Conservation (phyloP, 2,329 filamentous ascomycete species). For the Aspergillus novoparasiticus region DNA sequence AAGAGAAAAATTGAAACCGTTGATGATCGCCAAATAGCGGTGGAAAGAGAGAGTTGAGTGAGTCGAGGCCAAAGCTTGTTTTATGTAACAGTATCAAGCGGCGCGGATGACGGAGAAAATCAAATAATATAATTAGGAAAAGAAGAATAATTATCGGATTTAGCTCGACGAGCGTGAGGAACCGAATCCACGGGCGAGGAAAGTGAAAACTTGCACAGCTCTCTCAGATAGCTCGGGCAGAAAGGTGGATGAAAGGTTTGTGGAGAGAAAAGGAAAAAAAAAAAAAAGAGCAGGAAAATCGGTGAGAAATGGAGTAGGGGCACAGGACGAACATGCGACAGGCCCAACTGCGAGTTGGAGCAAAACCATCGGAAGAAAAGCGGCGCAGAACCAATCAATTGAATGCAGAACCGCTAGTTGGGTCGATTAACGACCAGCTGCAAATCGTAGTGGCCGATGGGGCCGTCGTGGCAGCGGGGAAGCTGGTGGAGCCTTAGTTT, state of each 20-base stretch:
- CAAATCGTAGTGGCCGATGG: conserved; percentile 12
- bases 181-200: not conserved
- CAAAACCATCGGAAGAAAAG: conserved; percentile 14
- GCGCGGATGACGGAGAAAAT: not conserved
- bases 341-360: conserved; percentile 10
- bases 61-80: not conserved
- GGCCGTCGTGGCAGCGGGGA: conserved; percentile 26
- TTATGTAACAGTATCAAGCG: not conserved
- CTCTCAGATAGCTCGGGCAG: not conserved
- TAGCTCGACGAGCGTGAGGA: not conserved
- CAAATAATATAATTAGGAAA: not conserved
- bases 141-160: not conserved
- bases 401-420: conserved; percentile 15
- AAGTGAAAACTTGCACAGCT: not conserved
- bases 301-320: conserved; percentile 17
- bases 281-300: conserved; percentile 10
- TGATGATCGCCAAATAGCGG: conserved; percentile 5
- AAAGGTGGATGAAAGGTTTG: conserved; percentile 3
- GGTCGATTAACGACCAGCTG: conserved; percentile 10
- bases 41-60: not conserved
- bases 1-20: not conserved
- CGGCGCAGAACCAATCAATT: conserved; percentile 17
- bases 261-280: conserved; percentile 15
- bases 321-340: conserved; percentile 19
- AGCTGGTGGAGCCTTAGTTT: conserved; percentile 10